A percentile compares a stretch with the other conserved stretches of the same genome.
Conservation (phyloP, 805 yeast genomes). For the Lachancea meyersii region DNA sequence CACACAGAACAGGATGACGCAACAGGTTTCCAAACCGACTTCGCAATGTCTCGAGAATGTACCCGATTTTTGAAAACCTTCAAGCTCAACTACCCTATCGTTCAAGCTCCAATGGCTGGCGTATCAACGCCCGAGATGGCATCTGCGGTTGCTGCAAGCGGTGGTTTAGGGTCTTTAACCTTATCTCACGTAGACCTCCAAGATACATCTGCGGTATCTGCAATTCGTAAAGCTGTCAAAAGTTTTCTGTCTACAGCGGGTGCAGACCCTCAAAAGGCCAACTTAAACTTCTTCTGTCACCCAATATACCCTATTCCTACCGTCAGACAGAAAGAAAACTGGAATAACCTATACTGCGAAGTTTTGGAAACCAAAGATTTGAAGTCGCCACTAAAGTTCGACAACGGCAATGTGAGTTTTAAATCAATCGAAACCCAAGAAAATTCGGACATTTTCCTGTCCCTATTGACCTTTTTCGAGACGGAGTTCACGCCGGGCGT, state of each 20-base stretch:
- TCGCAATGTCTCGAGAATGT: neutral
- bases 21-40: neutral
- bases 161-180: conserved; percentile 47
- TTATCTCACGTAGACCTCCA: conserved; percentile 25
- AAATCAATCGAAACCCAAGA: conserved; percentile 18
- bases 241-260: conserved; percentile 6
- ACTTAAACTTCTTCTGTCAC: conserved; percentile 45
- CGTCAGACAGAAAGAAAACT: conserved; percentile 15
- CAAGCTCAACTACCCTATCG: conserved; percentile 38
- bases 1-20: neutral
- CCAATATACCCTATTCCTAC: conserved; percentile 20
- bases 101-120: conserved; percentile 61
- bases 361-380: conserved; percentile 1
- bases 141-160: conserved; percentile 36
- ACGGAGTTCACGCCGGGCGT: conserved; percentile 35
- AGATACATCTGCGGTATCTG: conserved; percentile 14
- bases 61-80: conserved; percentile 11
- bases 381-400: conserved; percentile 1
- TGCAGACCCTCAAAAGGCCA: conserved; percentile 24
- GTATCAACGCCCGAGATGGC: conserved; percentile 43
- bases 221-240: conserved; percentile 9
- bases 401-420: conserved; percentile 13
- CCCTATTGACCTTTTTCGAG: conserved; percentile 9
- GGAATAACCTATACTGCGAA: conserved; percentile 18
- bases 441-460: conserved; percentile 10